These are phyloP conservation scores for Neurospora africana DNA, from an alignment of 495 filamentous ascomycete species.

Conservation along the genomic window DNA sequence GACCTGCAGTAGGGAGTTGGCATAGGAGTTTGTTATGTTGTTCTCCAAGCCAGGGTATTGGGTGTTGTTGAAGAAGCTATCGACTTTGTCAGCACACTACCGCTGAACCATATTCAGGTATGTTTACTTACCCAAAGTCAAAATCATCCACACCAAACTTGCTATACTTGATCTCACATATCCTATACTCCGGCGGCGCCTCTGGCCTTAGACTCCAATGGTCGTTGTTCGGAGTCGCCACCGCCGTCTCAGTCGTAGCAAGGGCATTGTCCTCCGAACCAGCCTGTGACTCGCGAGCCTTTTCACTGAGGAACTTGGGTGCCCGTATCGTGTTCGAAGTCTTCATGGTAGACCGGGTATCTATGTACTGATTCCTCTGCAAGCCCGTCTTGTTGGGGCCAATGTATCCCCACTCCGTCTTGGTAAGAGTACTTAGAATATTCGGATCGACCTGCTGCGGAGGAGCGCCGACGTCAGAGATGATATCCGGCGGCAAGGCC, in stretches of 20 bases:
- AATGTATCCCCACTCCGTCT: constrained; percentile 59
- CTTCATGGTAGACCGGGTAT: constrained; percentile 53
- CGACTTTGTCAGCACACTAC: constrained; percentile 1
- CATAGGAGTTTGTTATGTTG: constrained; percentile 91
- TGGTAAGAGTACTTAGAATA: constrained; percentile 54
- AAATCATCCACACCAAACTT: constrained; percentile 97
- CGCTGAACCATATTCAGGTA: not conserved
- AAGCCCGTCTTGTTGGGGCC: constrained; percentile 67
- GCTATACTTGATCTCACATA: constrained; percentile 93
- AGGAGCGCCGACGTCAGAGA: constrained; percentile 75
- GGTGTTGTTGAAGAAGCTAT: constrained; percentile 86
- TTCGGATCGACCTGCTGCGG: constrained; percentile 67
- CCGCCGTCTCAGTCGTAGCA: constrained; percentile 49
- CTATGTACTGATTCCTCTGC: constrained; percentile 73
- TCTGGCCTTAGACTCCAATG: constrained; percentile 56
- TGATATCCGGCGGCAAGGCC: constrained; percentile 72
- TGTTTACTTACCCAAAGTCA: constrained; percentile 67
- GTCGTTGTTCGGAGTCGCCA: constrained; percentile 49
- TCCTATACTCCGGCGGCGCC: constrained; percentile 74
- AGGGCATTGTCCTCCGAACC: constrained; percentile 37
- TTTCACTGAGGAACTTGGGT: constrained; percentile 90
- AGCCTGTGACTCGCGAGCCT: constrained; percentile 57
- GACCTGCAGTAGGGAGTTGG: constrained; percentile 85
- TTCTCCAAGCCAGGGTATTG: constrained; percentile 85
- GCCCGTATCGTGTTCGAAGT: constrained; percentile 43